Conservation (phyloP, 768 basidiomycete species). For the Mycena amicta region DNA sequence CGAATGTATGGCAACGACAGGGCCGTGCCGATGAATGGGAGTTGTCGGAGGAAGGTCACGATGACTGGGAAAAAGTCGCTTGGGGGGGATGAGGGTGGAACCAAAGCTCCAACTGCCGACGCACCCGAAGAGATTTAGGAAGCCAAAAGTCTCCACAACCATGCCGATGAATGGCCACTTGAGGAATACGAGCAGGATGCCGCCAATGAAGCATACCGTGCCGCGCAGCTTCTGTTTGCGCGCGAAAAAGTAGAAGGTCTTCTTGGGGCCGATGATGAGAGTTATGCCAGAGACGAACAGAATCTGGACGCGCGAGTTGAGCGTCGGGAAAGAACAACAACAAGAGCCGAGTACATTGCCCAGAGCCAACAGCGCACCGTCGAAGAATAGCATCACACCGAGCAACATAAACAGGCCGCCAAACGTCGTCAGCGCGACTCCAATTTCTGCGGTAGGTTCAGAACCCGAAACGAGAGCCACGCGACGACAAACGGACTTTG, state of each 20-base stretch:
- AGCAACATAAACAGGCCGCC: constrained; percentile 95
- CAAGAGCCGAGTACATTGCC: constrained; percentile 72
- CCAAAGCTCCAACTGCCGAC: constrained; percentile 17
- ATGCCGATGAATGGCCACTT: constrained; percentile 96
- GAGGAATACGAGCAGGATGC: constrained; percentile 89
- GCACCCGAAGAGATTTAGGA: constrained; percentile 96
- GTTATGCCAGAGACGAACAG: constrained; percentile 94
- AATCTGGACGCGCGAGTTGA: constrained; percentile 55
- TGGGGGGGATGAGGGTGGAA: constrained; percentile 15
- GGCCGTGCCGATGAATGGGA: constrained; percentile 88
- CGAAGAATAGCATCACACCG: constrained; percentile 95
- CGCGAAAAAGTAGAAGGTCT: constrained; percentile 98
- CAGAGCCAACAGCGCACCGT: constrained; percentile 92
- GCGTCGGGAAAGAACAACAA: constrained; percentile 1
- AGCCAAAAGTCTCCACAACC: constrained; percentile 93
- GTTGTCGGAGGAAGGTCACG: constrained; percentile 91
- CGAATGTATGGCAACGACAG: constrained; percentile 88
- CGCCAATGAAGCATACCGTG: constrained; percentile 84
- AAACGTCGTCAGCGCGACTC: constrained; percentile 94
- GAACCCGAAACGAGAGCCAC: constrained; percentile 11
- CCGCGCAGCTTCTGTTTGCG: constrained; percentile 94
- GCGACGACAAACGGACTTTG: constrained; percentile 49
- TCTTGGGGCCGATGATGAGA: constrained; percentile 94
- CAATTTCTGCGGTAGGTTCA: constrained; percentile 71
- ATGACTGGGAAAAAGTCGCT: constrained; percentile 99